A percentile compares a stretch with the other conserved stretches of the same genome.
These are phyloP conservation scores for Wickerhamiella nectarea DNA, from an alignment of 805 yeast genomes.

Conservation along the genomic window DNA sequence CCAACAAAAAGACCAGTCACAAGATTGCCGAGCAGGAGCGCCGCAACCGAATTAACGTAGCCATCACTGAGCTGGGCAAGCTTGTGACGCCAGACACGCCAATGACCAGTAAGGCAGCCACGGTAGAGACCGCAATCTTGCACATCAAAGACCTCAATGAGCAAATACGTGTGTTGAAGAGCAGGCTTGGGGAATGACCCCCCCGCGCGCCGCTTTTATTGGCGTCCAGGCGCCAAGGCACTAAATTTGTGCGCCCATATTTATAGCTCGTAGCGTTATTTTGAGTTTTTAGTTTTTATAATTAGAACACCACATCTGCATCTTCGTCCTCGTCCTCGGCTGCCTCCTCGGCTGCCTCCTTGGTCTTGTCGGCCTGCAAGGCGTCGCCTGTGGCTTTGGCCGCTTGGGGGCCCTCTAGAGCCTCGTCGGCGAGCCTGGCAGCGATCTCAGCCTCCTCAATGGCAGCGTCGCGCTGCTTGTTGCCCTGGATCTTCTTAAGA, in stretches of 20 bases:
- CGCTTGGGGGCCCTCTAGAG: constrained; percentile 13
- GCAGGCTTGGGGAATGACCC: background rate
- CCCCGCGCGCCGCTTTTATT: too few species aligned
- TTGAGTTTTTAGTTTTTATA: too few species aligned
- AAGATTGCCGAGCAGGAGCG: constrained; percentile 95
- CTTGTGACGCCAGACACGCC: constrained; percentile 63
- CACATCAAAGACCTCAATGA: constrained; percentile 42
- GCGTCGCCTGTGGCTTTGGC: constrained; percentile 4
- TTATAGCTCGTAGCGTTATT: too few species aligned
- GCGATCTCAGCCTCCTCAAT: constrained; percentile 17
- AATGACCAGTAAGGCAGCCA: constrained; percentile 64
- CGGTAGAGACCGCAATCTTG: constrained; percentile 75
- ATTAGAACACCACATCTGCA: constrained; percentile 29
- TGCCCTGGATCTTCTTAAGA: constrained; percentile 89
- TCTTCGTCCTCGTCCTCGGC: constrained; percentile 31
- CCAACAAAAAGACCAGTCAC: constrained; percentile 55
- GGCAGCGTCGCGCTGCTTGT: constrained; percentile 59
- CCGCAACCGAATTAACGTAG: constrained; percentile 80
- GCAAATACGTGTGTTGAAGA: constrained; percentile 24
- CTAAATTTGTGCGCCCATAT: too few species aligned
- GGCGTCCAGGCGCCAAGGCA: too few species aligned
- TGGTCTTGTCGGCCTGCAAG: constrained; percentile 11
- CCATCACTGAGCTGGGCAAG: constrained; percentile 58
- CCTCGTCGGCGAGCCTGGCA: constrained; percentile 9
- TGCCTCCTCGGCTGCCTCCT: constrained; percentile 13